Conservation (phyloP, 192 early-diverging fungal genomes). For the Rhizoclosmatium sp. region DNA sequence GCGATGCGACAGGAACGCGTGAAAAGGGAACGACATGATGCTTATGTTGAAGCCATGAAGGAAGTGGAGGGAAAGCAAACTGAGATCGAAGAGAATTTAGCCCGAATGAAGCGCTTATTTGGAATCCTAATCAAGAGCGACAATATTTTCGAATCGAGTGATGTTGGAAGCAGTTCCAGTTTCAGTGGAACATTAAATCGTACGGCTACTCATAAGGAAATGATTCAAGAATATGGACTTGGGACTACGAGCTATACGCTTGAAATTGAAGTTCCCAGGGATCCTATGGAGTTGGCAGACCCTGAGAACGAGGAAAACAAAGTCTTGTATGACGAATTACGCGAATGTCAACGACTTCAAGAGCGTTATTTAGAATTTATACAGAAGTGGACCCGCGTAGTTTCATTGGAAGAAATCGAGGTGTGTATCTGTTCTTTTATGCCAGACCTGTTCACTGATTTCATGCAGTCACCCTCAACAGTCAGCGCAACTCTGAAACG, state of each 20-base stretch:
- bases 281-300: neutral
- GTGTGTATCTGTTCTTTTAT: too few species aligned
- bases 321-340: conserved; percentile 26
- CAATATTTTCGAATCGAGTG: neutral
- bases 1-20: conserved; percentile 23
- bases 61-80: neutral
- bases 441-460: neutral
- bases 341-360: conserved; percentile 8
- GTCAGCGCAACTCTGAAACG: neutral
- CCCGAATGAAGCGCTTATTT: conserved; percentile 11
- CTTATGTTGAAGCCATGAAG: conserved; percentile 3
- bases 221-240: conserved; percentile 24
- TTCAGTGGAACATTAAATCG: neutral
- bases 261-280: conserved; percentile 10
- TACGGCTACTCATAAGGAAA: conserved; percentile 11
- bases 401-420: conserved; percentile 28
- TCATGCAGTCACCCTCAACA: neutral
- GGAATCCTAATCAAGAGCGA: neutral
- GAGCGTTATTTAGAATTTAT: conserved; percentile 1
- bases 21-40: conserved; percentile 13
- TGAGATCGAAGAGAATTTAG: neutral
- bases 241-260: conserved; percentile 21
- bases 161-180: neutral
- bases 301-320: conserved; percentile 30
- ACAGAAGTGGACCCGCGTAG: neutral